Evolutionary conservation across 2,329 filamentous ascomycete genomes (phyloP), one percentile per base, ranked within the genome.

Genomic region (Paecilomyces formosus): DNA sequence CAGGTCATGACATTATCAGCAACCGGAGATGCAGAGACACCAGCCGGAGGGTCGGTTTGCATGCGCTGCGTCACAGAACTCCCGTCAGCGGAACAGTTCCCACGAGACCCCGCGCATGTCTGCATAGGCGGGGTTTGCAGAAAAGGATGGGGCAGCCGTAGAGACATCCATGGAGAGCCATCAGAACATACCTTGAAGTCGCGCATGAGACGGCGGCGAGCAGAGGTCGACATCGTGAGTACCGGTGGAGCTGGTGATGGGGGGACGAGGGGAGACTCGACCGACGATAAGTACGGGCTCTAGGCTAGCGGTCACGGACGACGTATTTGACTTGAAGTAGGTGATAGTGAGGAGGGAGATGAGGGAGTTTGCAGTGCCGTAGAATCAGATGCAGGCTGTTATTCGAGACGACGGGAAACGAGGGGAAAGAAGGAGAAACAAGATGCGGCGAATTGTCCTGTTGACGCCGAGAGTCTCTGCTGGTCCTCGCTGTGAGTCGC

Each of bases 11-110:
- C 72, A 70, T 75, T 75, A 58, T 75, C 71, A 22, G 93, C 91
- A 53, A 97, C 89, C 6, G 94, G 94, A 56, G 92, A 97, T 15
- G 94, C 94, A 64, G 93, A 97, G 56, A 99, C 93, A 59, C 94
- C 94, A 55, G 93, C 93, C 9, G 94, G 94, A 74, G 94, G 94
- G 72, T 99, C 94, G 53, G 93, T 97, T 80, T 99, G 94, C 93
- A 99, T 99, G 77, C 94, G 92, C 92, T 96, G 72, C 57, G 58
- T 50, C 59, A 56, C 13, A 45, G n/a, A n/a, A 45, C n/a, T 45
- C 39, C 24, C n/a, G 39, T 45, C 39, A 45, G 39, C n/a, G 18
- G 4, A 45, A 45, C 39, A 18, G 39, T 45, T 45, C 39, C 39
- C 39, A 45, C 39, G 15, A n/a, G 39, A 45, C 39, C 39, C 39